Evolutionary conservation across 1,284 basidiomycete species (phyloP).

Genomic region (Cystobasidiaceae sp.): DNA sequence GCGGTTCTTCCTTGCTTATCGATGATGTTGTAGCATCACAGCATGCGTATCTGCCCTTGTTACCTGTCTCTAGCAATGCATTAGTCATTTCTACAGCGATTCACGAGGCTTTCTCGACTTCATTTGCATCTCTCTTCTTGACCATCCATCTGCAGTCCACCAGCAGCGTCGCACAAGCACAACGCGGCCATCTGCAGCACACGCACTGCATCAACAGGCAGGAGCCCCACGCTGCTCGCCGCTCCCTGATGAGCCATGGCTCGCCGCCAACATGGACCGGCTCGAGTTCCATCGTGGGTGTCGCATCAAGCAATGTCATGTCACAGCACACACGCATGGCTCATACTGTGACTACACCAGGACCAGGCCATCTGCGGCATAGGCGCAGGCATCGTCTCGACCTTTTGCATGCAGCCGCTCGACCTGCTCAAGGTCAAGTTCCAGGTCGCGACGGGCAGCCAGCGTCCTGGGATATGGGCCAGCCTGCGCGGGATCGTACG

Average conservation of each 20-base stretch:
- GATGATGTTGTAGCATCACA: constrained; percentile 19
- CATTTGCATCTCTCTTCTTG: neutral
- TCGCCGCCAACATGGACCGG: constrained; percentile 26
- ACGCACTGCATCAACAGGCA: neutral
- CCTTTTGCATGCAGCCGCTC: constrained; percentile 94
- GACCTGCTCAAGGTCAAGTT: constrained; percentile 94
- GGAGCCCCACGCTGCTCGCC: neutral
- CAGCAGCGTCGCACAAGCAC: too few relatives aligned
- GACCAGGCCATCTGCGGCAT: constrained; percentile 94
- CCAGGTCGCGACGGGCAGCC: constrained; percentile 61
- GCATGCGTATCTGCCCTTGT: neutral
- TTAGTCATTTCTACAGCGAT: neutral
- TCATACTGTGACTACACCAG: constrained; percentile 36
- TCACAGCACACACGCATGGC: neutral
- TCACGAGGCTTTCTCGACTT: neutral
- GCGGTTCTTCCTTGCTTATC: neutral
- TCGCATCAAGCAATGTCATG: neutral
- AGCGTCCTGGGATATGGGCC: constrained; percentile 61
- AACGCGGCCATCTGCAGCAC: too few relatives aligned
- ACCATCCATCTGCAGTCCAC: too few relatives aligned
- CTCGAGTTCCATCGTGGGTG: constrained; percentile 19
- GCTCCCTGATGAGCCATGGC: constrained; percentile 16
- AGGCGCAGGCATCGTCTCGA: constrained; percentile 85
- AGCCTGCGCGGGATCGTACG: constrained; percentile 69
- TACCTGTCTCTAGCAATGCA: too few relatives aligned